Conservation (phyloP, 2,329 filamentous ascomycete species). For the Epichloe uncinata region DNA sequence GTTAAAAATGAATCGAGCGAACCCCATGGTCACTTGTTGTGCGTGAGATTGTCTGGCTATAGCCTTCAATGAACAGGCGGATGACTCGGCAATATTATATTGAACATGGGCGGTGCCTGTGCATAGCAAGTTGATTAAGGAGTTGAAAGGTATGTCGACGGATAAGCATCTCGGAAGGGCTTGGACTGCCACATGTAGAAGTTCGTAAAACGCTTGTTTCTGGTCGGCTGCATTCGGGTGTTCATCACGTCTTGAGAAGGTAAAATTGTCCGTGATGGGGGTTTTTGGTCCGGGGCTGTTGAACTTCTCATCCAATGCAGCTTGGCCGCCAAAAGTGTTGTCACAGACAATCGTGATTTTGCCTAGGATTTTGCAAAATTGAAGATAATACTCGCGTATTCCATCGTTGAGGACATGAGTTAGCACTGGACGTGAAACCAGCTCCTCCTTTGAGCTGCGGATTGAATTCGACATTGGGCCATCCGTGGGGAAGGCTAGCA, state of each 20-base stretch:
- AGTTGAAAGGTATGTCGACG: slow-evolving; percentile 80
- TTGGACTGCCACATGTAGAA: slow-evolving; percentile 90
- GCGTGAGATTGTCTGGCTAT: slow-evolving; percentile 89
- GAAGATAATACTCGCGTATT: slow-evolving; percentile 71
- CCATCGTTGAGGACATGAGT: slow-evolving; percentile 55
- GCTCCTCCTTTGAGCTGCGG: slow-evolving; percentile 38
- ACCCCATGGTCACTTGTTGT: slow-evolving; percentile 91
- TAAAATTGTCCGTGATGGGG: slow-evolving; percentile 87
- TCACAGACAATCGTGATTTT: slow-evolving; percentile 96
- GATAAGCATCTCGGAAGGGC: slow-evolving; percentile 89
- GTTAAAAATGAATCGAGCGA: slow-evolving; percentile 95
- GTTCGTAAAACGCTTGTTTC: slow-evolving; percentile 88
- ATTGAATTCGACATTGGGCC: slow-evolving; percentile 13
- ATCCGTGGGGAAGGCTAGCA: slow-evolving; percentile 25
- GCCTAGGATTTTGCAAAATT: slow-evolving; percentile 88
- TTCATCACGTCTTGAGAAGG: slow-evolving; percentile 75
- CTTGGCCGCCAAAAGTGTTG: slow-evolving; percentile 92
- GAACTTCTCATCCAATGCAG: slow-evolving; percentile 90
- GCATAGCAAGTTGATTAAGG: slow-evolving; percentile 85
- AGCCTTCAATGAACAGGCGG: slow-evolving; percentile 83
- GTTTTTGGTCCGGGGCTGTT: slow-evolving; percentile 79
- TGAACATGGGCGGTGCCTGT: slow-evolving; percentile 95
- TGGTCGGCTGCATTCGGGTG: slow-evolving; percentile 60
- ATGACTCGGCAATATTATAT: slow-evolving; percentile 80
- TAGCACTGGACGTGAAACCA: slow-evolving; percentile 52